A percentile compares a stretch with the other conserved stretches of the same genome.
These are phyloP conservation scores for Brassica rapa DNA, from an alignment of 345 rosid genomes.

Conservation along the genomic window DNA sequence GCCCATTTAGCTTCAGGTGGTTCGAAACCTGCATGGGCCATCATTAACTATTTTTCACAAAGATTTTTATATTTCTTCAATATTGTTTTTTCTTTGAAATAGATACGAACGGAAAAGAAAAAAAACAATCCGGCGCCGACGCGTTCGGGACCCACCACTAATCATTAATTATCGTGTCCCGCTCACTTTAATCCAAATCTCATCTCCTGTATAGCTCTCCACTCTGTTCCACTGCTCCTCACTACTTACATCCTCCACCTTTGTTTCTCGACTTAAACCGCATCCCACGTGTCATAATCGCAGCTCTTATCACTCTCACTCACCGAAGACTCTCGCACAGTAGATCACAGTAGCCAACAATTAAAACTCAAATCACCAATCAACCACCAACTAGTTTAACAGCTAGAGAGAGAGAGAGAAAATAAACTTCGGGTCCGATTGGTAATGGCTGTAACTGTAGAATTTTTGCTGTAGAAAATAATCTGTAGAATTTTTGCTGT, in stretches of 20 bases:
- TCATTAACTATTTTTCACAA: neutral
- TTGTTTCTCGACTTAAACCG: neutral
- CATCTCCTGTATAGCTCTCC: slow-evolving; percentile 10
- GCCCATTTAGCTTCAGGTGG: no score
- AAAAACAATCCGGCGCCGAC: slow-evolving; percentile 30
- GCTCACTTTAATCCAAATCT: slow-evolving; percentile 32
- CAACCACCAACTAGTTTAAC: slow-evolving; percentile 11
- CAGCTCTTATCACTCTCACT: neutral
- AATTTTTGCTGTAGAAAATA: no score
- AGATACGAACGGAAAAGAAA: neutral
- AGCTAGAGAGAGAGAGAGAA: neutral
- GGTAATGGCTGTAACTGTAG: no score
- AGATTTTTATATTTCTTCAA: neutral
- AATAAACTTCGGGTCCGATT: no score
- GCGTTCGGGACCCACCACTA: slow-evolving; percentile 24
- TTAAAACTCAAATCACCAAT: neutral
- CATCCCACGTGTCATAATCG: neutral
- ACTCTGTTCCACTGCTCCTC: neutral
- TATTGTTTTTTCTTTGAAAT: neutral
- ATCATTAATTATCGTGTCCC: slow-evolving; percentile 29
- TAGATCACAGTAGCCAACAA: slow-evolving; percentile 1
- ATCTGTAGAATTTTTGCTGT: no score
- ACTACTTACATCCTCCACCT: neutral
- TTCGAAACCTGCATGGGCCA: slow-evolving; percentile 68
- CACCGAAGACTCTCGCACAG: neutral